Conservation (phyloP, 257 asterid species). For the Capsicum baccatum region DNA sequence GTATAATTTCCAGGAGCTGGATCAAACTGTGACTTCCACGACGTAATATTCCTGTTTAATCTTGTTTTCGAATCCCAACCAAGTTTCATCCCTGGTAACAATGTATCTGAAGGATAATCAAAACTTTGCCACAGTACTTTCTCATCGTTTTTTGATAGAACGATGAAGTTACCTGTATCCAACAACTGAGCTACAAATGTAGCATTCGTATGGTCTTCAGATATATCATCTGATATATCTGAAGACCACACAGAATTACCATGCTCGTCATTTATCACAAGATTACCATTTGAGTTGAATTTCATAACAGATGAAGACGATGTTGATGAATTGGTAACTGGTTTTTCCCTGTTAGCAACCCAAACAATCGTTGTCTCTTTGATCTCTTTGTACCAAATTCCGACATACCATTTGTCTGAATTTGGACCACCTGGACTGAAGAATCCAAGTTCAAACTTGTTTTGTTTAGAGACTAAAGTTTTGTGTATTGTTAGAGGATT, state of each 20-base stretch:
- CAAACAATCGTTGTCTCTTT: constrained; percentile 33
- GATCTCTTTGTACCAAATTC: constrained; percentile 37
- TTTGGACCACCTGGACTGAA: constrained; percentile 32
- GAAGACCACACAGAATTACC: constrained; percentile 28
- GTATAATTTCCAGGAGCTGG: constrained; percentile 65
- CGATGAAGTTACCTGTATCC: constrained; percentile 44
- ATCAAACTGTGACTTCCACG: constrained; percentile 70
- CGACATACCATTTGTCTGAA: constrained; percentile 35
- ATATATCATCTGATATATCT: too few relatives aligned
- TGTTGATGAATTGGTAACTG: not conserved
- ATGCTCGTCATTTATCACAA: constrained; percentile 18
- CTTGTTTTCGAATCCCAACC: constrained; percentile 77
- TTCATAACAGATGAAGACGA: constrained; percentile 10
- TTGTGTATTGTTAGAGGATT: constrained; percentile 36
- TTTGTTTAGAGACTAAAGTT: constrained; percentile 32
- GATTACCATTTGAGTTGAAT: constrained; percentile 30
- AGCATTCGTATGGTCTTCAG: not conserved
- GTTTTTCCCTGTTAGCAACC: constrained; percentile 36
- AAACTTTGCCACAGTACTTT: constrained; percentile 71
- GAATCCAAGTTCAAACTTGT: constrained; percentile 36
- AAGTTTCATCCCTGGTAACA: constrained; percentile 74
- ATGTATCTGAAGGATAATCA: constrained; percentile 66
- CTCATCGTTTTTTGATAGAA: constrained; percentile 42
- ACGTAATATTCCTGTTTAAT: constrained; percentile 49
- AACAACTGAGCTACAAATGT: constrained; percentile 30